Evolutionary conservation across 2,329 filamentous ascomycete genomes (phyloP).

Genomic region (Diplocarpon rosae): DNA sequence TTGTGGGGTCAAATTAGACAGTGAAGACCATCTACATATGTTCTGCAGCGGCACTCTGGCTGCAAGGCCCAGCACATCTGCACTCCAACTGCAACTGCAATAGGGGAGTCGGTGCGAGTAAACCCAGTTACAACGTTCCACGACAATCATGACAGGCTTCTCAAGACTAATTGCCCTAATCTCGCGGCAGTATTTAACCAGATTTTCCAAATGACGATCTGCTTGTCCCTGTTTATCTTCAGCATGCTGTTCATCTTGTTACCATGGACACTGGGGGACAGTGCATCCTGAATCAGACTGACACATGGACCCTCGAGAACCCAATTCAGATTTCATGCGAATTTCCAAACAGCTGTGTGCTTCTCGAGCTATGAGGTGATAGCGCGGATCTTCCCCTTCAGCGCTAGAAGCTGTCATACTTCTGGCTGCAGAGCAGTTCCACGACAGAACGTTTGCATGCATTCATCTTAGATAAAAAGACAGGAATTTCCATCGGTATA

Average conservation of each 20-base stretch:
- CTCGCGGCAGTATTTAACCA: not conserved
- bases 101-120: not conserved
- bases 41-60: conserved; percentile 2
- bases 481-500: conserved; percentile 3
- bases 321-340: no score
- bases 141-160: not conserved
- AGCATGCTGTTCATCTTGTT: no score
- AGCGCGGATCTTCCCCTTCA: not conserved
- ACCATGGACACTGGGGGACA: not conserved
- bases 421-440: conserved; percentile 2
- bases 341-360: not conserved
- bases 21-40: conserved; percentile 1
- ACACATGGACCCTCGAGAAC: no score
- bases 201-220: not conserved
- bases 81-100: not conserved
- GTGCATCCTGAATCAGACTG: no score
- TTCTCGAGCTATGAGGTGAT: not conserved
- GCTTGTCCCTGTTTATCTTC: not conserved
- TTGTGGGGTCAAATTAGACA: conserved; percentile 2
- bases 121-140: not conserved
- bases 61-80: not conserved
- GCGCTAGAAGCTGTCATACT: conserved; percentile 6
- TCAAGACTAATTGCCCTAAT: not conserved
- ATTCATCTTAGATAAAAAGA: not conserved
- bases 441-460: conserved; percentile 8